Base-by-base conservation (phyloP, 2,329 filamentous ascomycete genomes). In the Colletotrichum sp. region DNA sequence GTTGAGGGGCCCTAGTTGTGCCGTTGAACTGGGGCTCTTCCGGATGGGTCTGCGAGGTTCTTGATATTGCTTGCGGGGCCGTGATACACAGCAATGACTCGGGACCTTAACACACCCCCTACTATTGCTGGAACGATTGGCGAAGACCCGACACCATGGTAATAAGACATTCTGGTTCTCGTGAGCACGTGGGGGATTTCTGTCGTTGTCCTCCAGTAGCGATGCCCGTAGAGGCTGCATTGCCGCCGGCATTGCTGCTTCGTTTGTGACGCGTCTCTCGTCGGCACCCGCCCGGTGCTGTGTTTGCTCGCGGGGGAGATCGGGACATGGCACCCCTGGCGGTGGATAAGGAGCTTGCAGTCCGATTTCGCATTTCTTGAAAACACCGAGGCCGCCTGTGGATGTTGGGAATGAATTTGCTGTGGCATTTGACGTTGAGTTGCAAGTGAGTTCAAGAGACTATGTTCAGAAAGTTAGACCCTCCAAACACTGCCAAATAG, bases 121-220 rank as follows among this genome's bases (percentile, higher is more conserved):
- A 39, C 12, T 28, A 18, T n/a, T 21, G 60, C 28, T 24, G 13
- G 21, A 60, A 36, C 67, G 43, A 60, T 71, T 74, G 72, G 60
- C 48, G 28, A 60, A 36, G 5, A 28, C 43, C 18, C 48, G 18
- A 18, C 24, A 28, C 24, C 57, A 39, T 30, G 34, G 48, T 48
- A 32, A 61, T 55, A 24, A 70, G 15, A 21, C 6, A n/a, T 34
- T 36, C 6, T 12, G 28, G 32, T 28, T 28, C 24, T 3, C 6
- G 18, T 60, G 34, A 64, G 34, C 72, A 74, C 72, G 72, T 74
- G 72, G 72, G 26, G 7, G n/a, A 24, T 43, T 64, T 60, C 30
- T 34, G 4, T 57, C 67, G 66, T 64, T 57, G 39, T 10, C 43
- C 43, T 48, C 16, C 12, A 28, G 55, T 16, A 48, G 13, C 24